Base-by-base conservation (phyloP, 2,329 filamentous ascomycete species). In the Trichophyton simii region DNA sequence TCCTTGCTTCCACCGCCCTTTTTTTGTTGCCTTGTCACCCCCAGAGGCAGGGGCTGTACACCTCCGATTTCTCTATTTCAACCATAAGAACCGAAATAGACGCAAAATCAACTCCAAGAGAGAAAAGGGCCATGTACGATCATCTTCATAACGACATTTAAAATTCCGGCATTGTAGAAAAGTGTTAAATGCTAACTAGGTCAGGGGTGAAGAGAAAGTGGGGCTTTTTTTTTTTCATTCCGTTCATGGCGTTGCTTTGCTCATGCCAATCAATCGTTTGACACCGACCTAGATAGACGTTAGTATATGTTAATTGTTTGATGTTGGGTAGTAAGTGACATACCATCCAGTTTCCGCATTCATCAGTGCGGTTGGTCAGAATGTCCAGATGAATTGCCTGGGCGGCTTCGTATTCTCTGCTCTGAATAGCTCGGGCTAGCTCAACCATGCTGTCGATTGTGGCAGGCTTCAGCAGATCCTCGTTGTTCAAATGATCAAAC, bases 401-500 rank as follows among this genome's bases (percentile, higher is more conserved):
- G 1, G 88, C 88, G 28, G 77, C 78, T 48, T 84, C 81, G 66
- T 88, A 91, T 67, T 94, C 80, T 77, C 84, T 86, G 61, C 78
- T 73, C 67, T 88, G 83, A 60, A 95, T 74, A 28, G 87, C 83
- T 64, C 83, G 77, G 7, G 88, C 82, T 66, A 82, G 65, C 69
- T 78, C 72, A 8, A 71, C 71, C 72, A 81, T 77, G 61, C 76
- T 76, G 46, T 73, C 71, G 28, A 80, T 65, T 4, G 79, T 96
- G 69, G 88, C 86, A 1, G 88, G 83, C 76, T 87, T 88, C 60
- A 97, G 80, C 46, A 96, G 79, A 70, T 97, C 91, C 70, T 91
- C 88, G 67, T 97, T 97, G 80, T 97, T 99, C 55, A 99, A 80
- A 73, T 96, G 91, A 71, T 99, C 92, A 72, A 96, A 97, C n/a